Base-by-base conservation (phyloP, 345 rosid genomes). In the Alliaria petiolata region DNA sequence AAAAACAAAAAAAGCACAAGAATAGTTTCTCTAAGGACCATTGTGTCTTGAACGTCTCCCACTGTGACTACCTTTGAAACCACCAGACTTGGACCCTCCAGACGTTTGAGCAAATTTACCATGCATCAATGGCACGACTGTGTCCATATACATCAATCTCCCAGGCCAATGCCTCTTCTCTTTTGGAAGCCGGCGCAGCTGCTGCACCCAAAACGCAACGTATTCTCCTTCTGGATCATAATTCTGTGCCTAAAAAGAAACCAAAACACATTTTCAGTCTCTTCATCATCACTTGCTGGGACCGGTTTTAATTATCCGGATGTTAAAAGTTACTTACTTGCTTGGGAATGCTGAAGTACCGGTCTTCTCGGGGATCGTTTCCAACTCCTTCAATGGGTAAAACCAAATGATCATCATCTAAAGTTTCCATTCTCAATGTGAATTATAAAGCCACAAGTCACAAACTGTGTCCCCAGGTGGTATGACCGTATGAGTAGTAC, bases 331-430 rank as follows among this genome's bases (percentile, higher is more conserved):
- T 54, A 71, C 87, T 83, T 75, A 89, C 98, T 78, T 93, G 98
- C 65, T 93, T 93, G 1, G 97, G 90, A 35, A 93, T 90, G 82
- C 93, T 89, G 79, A 93, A 93, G 78, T 89, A 90, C 10, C 96
- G 89, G 70, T 93, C 98, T 83, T 90, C 96, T 70, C 98, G 72
- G 0, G 96, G 97, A 68, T 93, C 98, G 71, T 87, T 90, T 26
- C 98, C 96, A 30, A 90, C 92, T 36, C 97, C 98, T 93, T 78
- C 45, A 52, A 19, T 64, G 38, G 0, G 3, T 42, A 67, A 43
- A 43, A 36, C 12, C 14, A 61, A 31, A 9, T 4, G 38, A 15
- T n/a, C 6, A 42, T 36, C 45, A 61, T 45, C 22, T 8, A 26
- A 34, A 30, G 5, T 8, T 31, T 45, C 26, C 34, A 39, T 14